These are phyloP conservation scores for Oxyria digyna DNA, from an alignment of 148 eudicot species.

Conservation along the genomic window DNA sequence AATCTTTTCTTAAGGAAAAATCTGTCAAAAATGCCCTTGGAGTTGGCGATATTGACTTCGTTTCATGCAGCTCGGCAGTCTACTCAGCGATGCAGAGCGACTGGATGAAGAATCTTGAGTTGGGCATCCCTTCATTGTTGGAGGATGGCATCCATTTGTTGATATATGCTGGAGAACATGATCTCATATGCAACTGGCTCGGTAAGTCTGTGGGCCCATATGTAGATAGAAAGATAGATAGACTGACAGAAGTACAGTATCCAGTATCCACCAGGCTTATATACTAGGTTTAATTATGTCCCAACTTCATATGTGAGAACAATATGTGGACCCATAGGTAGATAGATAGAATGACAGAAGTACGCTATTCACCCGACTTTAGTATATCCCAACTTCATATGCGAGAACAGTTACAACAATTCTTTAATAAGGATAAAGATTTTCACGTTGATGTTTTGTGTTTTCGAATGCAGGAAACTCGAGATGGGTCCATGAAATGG, in stretches of 20 bases:
- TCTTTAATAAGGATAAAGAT: background rate
- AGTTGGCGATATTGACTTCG: slow-evolving; percentile 72
- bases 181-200: slow-evolving; percentile 97
- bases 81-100: slow-evolving; percentile 74
- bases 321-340: too few relatives aligned
- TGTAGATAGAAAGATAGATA: too few relatives aligned
- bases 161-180: slow-evolving; percentile 91
- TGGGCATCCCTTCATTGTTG: slow-evolving; percentile 70
- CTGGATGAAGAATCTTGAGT: slow-evolving; percentile 94
- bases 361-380: too few relatives aligned
- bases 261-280: too few relatives aligned
- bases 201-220: too few relatives aligned
- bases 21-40: slow-evolving; percentile 57
- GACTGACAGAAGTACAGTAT: too few relatives aligned
- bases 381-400: too few relatives aligned
- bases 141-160: slow-evolving; percentile 75
- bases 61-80: slow-evolving; percentile 74
- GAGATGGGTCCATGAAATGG: slow-evolving; percentile 89
- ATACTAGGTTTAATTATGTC: too few relatives aligned
- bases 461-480: slow-evolving; percentile 48
- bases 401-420: too few relatives aligned
- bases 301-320: too few relatives aligned
- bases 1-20: slow-evolving; percentile 45
- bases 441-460: background rate
- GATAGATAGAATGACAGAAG: too few relatives aligned